Evolutionary conservation across 768 basidiomycete genomes (phyloP), one percentile per base, ranked within the genome.

Genomic region (Trichaptum fuscoviolaceum): DNA sequence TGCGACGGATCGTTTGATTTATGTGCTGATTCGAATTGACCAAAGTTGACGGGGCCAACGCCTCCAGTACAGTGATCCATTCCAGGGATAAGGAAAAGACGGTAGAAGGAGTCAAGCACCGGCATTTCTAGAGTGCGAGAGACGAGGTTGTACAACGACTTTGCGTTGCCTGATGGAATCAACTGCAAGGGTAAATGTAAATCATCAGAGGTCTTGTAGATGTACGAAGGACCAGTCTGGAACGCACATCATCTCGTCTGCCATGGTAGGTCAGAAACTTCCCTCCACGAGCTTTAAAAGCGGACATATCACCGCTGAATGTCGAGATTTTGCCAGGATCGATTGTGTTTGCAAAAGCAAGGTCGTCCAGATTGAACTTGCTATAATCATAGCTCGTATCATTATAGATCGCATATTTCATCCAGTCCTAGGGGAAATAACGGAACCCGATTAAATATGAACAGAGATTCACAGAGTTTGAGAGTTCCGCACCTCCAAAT

Each of bases 41-140:
- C 75, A 63, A 76, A 72, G 30, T 72, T 68, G 65, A 72, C 74
- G 12, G 75, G 73, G 0, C 72, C 73, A 12, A 64, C 67, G 4
- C 75, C 75, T 23, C 67, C 73, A 36, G 58, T 69, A 70, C 76
- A 77, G 64, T 77, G 76, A 26, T 70, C 63, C 76, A 77, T 77
- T 4, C 76, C 76, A 0, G 75, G 75, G 10, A 74, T 72, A 26
- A 72, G 67, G 70, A 77, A 77, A 23, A 77, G 69, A 20, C 76
- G 74, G 63, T 76, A 77, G 68, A 71, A 75, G 62, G 73, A 71
- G 66, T 77, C 72, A 35, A 75, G 64, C 24, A 23, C 69, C 35
- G 75, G 65, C 62, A 69, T 66, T 8, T 70, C 69, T 57, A 70
- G 68, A 5, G 67, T 65, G 34, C 67, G 62, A 23, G 69, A 65